Percentiles rank a stretch among this genome's conserved stretches.
Conservation (phyloP, 2,329 filamentous ascomycete species). For the Atkinsonella hypoxylon region DNA sequence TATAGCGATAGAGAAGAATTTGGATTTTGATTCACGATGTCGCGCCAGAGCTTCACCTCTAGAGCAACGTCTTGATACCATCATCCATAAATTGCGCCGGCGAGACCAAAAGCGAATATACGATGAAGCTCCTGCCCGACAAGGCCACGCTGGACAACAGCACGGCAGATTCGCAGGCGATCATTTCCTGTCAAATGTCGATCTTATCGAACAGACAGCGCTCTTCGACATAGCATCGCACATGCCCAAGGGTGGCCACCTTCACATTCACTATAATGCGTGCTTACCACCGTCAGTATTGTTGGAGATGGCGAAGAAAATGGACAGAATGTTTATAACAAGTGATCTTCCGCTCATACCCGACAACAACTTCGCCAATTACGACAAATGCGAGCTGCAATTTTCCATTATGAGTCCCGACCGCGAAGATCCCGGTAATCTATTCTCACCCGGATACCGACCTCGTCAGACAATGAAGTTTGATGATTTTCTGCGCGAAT, state of each 20-base stretch:
- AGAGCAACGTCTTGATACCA: conserved; percentile 26
- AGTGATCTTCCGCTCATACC: conserved; percentile 38
- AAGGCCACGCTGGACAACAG: conserved; percentile 29
- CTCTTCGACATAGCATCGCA: conserved; percentile 42
- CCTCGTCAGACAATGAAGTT: conserved; percentile 33
- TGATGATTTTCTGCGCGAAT: conserved; percentile 26
- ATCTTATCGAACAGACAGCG: conserved; percentile 41
- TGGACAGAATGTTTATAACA: conserved; percentile 57
- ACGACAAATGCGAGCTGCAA: conserved; percentile 45
- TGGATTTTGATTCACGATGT: conserved; percentile 30
- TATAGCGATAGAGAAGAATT: conserved; percentile 17
- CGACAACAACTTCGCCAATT: conserved; percentile 28
- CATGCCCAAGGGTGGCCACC: conserved; percentile 60
- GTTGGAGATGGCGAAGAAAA: conserved; percentile 39
- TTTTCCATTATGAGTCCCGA: conserved; percentile 39
- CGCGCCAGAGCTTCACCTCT: conserved; percentile 17
- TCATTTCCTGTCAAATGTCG: conserved; percentile 45
- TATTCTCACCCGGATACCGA: conserved; percentile 39
- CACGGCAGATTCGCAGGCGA: conserved; percentile 37
- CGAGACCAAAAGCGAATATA: conserved; percentile 27
- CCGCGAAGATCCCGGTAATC: conserved; percentile 26
- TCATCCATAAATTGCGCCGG: conserved; percentile 26
- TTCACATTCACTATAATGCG: conserved; percentile 72
- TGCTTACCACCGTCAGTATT: conserved; percentile 51
- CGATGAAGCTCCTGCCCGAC: conserved; percentile 15